Evolutionary conservation across 2,329 filamentous ascomycete species (phyloP), one percentile per base, ranked within the genome.

Genomic region (Ceratocystis diversiconidia): DNA sequence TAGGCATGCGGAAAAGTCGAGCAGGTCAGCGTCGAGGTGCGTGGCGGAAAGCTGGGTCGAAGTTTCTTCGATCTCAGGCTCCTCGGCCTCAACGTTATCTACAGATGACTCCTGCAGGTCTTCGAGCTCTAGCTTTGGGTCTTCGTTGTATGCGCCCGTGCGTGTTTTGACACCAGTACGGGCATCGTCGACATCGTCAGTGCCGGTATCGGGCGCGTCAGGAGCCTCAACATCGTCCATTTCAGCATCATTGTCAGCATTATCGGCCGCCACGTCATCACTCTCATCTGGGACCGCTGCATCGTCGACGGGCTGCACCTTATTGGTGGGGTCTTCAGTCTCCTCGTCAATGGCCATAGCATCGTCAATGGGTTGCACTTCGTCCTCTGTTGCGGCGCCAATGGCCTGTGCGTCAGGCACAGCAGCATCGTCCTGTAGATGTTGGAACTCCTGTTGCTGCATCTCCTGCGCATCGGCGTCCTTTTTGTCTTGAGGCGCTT

Each of bases 381-480:
- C 89, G 30, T 99, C 92, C 69, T 95, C 88, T 10, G 85, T 88
- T 4, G 92, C 90, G 48, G 89, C 87, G 43, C 94, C 95, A 72
- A 99, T 82, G 15, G 94, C 94, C 76, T 99, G 94, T 1, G 90
- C 86, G 66, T 96, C 92, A n/a, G 88, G 84, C 64, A 86, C 81
- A 32, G 86, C 83, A 36, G 94, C 83, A 68, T 96, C 90, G 69
- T 96, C 85, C 68, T 88, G 87, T 2, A 97, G 79, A 75, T 99
- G 94, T 76, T 97, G 91, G 72, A 96, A 96, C 72, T 96, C 91
- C n/a, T 83, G 84, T 72, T 87, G 81, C 8, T 83, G 80, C 79
- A 90, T 87, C 68, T 94, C 86, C 69, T 76, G 75, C 0, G 66
- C 68, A n/a, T 65, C 22, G 6, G 48, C 46, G 17, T 70, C 69